Base-by-base conservation (phyloP, 163 green algal genomes). In the Chlamydomonas reinhardtii region DNA sequence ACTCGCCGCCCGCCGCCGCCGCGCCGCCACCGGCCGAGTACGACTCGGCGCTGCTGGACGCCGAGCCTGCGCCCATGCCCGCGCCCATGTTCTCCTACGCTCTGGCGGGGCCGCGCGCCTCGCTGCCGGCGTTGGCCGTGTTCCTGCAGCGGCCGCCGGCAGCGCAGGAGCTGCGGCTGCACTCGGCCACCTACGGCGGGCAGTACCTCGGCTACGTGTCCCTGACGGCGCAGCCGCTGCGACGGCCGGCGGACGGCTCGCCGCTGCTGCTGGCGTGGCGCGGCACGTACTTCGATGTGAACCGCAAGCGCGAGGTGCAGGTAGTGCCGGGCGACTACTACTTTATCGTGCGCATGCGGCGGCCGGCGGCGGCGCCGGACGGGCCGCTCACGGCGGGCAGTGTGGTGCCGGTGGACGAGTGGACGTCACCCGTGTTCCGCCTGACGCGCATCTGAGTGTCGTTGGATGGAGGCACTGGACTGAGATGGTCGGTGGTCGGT, bases 191-290 rank as follows among this genome's bases (percentile, higher is more conserved):
- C 22, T 68, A 27, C 54, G 74, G 74, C 31, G 54, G 31, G 14
- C 8, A 16, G 31, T 34, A 56, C 54, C n/a, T 81, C 32, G 74
- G 74, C 20, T 37, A 70, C 56, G 32, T 81, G 11, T 34, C 2
- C 5, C 54, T 81, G 19, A 56, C 48, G 12, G 20, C 52, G 54
- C 31, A 35, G 22, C 54, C 12, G 15, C 20, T 56, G 32, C 56
- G 54, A 32, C 22, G 32, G 32, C 74, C 31, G 20, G 5, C 6
- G 3, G 54, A 14, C 54, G 56, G 74, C 32, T 19, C 54, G 32
- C 80, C 80, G 70, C 35, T 86, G 52, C 4, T 74, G n/a, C 65
- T 86, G 11, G 73, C 73, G n/a, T 86, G 80, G 80, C 52, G 73
- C 27, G 80, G 80, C 25, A 48, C 48, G 19, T 86, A 79, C 29